Evolutionary conservation across 1,284 basidiomycete species (phyloP), one percentile per base, ranked within the genome.

Genomic region (Trametes hirsuta): DNA sequence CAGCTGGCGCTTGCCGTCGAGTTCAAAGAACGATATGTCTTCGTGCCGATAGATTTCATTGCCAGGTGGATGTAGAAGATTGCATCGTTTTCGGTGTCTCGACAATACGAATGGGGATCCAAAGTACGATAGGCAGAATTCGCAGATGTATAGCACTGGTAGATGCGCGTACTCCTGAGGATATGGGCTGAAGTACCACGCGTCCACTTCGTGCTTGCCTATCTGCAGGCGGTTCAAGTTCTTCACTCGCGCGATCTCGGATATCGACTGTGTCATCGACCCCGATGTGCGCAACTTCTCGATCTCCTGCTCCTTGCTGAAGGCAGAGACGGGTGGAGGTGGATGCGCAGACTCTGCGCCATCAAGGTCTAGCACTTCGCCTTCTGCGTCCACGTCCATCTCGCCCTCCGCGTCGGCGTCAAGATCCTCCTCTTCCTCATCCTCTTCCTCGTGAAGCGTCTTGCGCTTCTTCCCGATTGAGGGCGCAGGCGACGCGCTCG

Each of bases 111-210:
- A 90, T 44, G 84, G 83, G 15, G 91, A 92, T 41, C 92, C 91
- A 75, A 90, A 97, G 79, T 91, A 98, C 41, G 88, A 88, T 53
- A 98, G 82, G 75, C 97, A 99, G 79, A 97, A 98, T 78, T 99
- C 97, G 87, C 97, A 99, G 73, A 99, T 88, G 81, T 96, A 98
- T 48, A 99, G 84, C 63, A 96, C 82, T 25, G 96, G 95, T 35
- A 97, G 87, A 76, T 99, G 92, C 41, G 97, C 94, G 78, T 93
- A 99, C 79, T 99, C 97, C 77, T 95, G 89, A 5, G 97, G 97
- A 78, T 99, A 99, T 6, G 97, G 97, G 70, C 93, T 95, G 81
- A 99, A 99, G 79, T 99, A 99, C 97, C 97, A 99, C 9, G 96
- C 91, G 71, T 99, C 96, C 68, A 99, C 92, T 77, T 98, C 94